Percentiles rank a stretch among this genome's conserved stretches.
phyloP scores from a whole-genome alignment of 2,329 filamentous ascomycete genomes.

The Pseudogymnoascus sp. region DNA sequence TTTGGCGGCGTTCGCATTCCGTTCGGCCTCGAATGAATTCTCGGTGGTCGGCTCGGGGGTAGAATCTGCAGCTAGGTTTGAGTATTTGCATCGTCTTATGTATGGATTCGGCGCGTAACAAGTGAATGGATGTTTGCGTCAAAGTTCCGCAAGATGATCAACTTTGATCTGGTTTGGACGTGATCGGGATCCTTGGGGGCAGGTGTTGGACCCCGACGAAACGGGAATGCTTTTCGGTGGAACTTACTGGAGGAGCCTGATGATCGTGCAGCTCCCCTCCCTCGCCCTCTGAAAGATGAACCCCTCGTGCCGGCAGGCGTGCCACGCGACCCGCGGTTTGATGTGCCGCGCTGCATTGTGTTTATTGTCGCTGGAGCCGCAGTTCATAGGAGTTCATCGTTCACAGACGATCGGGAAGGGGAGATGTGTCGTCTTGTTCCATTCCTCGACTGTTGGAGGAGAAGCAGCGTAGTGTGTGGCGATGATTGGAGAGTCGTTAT shows the following conservation, averaged over 20 bases:
- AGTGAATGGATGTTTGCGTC: slow-evolving; percentile 12
- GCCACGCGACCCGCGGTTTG: slow-evolving; percentile 22
- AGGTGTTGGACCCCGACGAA: background rate
- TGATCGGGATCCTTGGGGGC: background rate
- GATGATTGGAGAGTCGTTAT: background rate
- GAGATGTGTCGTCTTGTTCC: background rate
- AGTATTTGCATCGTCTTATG: slow-evolving; percentile 14
- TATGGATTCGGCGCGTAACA: slow-evolving; percentile 9
- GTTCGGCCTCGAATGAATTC: slow-evolving; percentile 24
- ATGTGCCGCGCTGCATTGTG: slow-evolving; percentile 25
- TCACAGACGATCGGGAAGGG: background rate
- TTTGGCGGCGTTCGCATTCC: slow-evolving; percentile 28
- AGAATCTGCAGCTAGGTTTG: slow-evolving; percentile 16
- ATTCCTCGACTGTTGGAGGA: background rate
- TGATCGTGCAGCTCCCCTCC: slow-evolving; percentile 23
- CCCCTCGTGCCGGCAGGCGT: slow-evolving; percentile 17
- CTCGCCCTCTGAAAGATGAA: slow-evolving; percentile 26
- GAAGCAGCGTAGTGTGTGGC: background rate
- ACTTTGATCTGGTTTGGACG: background rate
- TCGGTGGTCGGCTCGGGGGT: slow-evolving; percentile 12
- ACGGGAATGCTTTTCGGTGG: background rate
- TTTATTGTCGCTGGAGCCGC: slow-evolving; percentile 18
- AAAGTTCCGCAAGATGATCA: slow-evolving; percentile 5
- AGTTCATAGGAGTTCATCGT: slow-evolving; percentile 4
- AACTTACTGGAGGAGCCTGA: slow-evolving; percentile 26